Evolutionary conservation across 352 stramenopile genomes (phyloP).

Genomic region (Pythium chondricola): DNA sequence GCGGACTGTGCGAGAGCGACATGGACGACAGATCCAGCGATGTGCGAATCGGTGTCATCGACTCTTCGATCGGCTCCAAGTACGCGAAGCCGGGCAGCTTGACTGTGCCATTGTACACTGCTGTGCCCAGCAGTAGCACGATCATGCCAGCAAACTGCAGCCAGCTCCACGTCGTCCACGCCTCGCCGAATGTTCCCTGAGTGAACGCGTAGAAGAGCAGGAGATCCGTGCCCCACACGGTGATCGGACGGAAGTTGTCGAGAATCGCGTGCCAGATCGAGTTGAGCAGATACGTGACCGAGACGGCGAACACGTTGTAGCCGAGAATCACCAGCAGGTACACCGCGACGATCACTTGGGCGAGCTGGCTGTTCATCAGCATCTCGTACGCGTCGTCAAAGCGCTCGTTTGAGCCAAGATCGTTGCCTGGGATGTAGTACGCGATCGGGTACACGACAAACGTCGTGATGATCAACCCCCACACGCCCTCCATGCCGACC

Average conservation of each 20-base stretch:
- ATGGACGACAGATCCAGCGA: slow-evolving; percentile 44
- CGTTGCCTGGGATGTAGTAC: slow-evolving; percentile 86
- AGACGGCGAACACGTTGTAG: slow-evolving; percentile 97
- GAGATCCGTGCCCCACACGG: slow-evolving; percentile 93
- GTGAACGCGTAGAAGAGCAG: slow-evolving; percentile 96
- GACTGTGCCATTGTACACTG: slow-evolving; percentile 94
- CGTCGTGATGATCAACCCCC: slow-evolving; percentile 91
- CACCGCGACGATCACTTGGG: slow-evolving; percentile 66
- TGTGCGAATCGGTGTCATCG: slow-evolving; percentile 63
- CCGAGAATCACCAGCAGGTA: slow-evolving; percentile 93
- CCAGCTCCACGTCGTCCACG: slow-evolving; percentile 93
- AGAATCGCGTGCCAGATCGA: slow-evolving; percentile 98
- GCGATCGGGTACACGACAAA: slow-evolving; percentile 93
- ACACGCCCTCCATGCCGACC: slow-evolving; percentile 95
- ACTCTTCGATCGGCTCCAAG: slow-evolving; percentile 59
- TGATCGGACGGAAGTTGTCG: slow-evolving; percentile 97
- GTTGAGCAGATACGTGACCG: slow-evolving; percentile 95
- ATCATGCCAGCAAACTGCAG: slow-evolving; percentile 93
- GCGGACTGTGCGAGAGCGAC: slow-evolving; percentile 56
- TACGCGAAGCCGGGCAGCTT: slow-evolving; percentile 76
- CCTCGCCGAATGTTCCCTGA: slow-evolving; percentile 87
- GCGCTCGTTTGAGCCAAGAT: slow-evolving; percentile 93
- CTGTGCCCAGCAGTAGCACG: slow-evolving; percentile 92
- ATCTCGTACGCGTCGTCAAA: slow-evolving; percentile 78
- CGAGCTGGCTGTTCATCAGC: slow-evolving; percentile 55